phyloP scores from a whole-genome alignment of 345 rosid species.

The Salix koriyanagi region DNA sequence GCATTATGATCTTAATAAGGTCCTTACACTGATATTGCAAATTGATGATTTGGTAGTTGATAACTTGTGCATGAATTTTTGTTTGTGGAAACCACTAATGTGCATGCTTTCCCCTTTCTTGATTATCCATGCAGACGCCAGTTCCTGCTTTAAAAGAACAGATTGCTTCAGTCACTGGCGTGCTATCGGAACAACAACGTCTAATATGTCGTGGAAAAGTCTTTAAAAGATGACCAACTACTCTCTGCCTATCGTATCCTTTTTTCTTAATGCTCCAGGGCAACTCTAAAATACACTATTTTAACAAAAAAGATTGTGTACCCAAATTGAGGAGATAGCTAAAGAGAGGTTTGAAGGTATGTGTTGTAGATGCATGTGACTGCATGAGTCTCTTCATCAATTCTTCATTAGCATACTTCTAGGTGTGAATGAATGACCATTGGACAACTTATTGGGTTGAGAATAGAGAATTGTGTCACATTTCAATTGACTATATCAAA shows the following conservation, averaged over 20 bases:
- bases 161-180: slow-evolving; percentile 74
- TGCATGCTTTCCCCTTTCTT: slow-evolving; percentile 6
- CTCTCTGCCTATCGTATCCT: slow-evolving; percentile 89
- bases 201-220: slow-evolving; percentile 82
- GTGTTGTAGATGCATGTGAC: not conserved
- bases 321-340: not conserved
- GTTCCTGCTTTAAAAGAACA: slow-evolving; percentile 78
- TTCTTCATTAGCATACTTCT: not conserved
- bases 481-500: not conserved
- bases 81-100: not conserved
- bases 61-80: slow-evolving; percentile 1
- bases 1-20: not conserved
- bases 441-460: not conserved
- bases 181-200: slow-evolving; percentile 67
- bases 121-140: slow-evolving; percentile 44
- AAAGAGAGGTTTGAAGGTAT: not conserved
- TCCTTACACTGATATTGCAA: not conserved
- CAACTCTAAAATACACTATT: not conserved
- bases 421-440: not conserved
- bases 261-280: not conserved
- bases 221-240: slow-evolving; percentile 68
- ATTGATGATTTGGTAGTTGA: not conserved
- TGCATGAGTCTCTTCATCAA: not conserved
- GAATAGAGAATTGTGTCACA: not conserved
- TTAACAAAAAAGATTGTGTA: not conserved